Evolutionary conservation across 176 grass and related monocot genomes (phyloP), one percentile per base, ranked within the genome.

Genomic region (Triticum dicoccoides): DNA sequence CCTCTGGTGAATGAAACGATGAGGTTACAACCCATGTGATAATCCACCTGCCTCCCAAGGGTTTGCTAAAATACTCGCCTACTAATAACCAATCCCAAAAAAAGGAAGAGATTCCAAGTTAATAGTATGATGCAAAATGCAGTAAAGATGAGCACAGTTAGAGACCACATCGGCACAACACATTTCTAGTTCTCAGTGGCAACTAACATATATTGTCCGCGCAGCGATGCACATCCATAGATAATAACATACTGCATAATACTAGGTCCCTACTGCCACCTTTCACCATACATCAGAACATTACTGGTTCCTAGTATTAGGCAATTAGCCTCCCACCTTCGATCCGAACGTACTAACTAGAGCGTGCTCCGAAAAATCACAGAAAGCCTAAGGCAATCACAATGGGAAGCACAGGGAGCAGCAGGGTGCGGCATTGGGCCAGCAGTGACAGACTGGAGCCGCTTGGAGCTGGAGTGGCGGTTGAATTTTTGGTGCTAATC

Each of bases 401-500:
- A 56, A 69, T 12, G 23, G 69, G 6, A 10, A 83, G 77, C 69
- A 94, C 6, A 65, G n/a, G 61, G 24, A 90, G 20, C 69, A 90
- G 56, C 21, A 73, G 30, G n/a, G 63, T 64, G 10, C 90, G 30
- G 33, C 38, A 23, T 70, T 77, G 25, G 62, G 58, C 38, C 5
- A 81, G 23, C 52, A 59, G 69, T 18, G 47, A 42, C 5, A 17
- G 70, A 29, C 51, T 73, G 29, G 77, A 88, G 34, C 21, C 12
- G 10, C 41, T 88, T 66, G 35, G 34, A 82, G 77, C 64, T 13
- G 90, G 81, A 35, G 65, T 33, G 45, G 88, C 25, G 14, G 93
- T 81, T 37, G 96, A 95, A 91, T 98, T 95, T 34, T 58, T 83
- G 2, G 63, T 92, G 84, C 69, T 89, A 76, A 92, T 84, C 86